These are phyloP conservation scores for Aspergillus jensenii DNA, from an alignment of 2,329 filamentous ascomycete species.

Conservation along the genomic window DNA sequence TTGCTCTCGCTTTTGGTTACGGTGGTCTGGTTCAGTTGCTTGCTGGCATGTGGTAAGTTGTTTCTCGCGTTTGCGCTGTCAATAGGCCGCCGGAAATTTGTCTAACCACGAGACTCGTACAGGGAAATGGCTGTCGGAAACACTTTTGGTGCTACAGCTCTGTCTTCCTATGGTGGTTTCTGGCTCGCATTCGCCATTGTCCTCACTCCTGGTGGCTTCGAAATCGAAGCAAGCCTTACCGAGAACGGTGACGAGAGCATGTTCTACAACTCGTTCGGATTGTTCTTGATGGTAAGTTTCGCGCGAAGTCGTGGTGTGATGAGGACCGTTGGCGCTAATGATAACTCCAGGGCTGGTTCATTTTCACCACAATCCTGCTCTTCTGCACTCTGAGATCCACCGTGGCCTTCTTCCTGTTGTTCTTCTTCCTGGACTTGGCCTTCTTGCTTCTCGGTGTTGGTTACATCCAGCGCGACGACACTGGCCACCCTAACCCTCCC, in stretches of 20 bases:
- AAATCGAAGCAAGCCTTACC: slow-evolving; percentile 50
- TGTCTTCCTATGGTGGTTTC: slow-evolving; percentile 81
- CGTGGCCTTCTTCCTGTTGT: slow-evolving; percentile 73
- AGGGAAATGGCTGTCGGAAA: slow-evolving; percentile 88
- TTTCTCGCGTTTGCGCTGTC: not conserved
- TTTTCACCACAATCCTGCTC: slow-evolving; percentile 75
- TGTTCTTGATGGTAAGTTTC: slow-evolving; percentile 64
- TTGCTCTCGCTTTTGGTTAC: slow-evolving; percentile 70
- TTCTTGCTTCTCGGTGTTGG: slow-evolving; percentile 71
- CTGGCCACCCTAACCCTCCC: slow-evolving; percentile 41
- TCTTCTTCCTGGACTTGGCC: slow-evolving; percentile 73
- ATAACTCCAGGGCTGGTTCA: slow-evolving; percentile 68
- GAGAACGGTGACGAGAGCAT: slow-evolving; percentile 36
- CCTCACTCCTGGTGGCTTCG: slow-evolving; percentile 66
- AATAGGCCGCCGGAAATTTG: not conserved
- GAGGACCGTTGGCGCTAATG: slow-evolving; percentile 6
- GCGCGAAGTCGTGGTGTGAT: not conserved
- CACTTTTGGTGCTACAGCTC: slow-evolving; percentile 78
- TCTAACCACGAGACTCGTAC: not conserved
- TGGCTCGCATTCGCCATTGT: slow-evolving; percentile 76
- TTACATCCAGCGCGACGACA: slow-evolving; percentile 57
- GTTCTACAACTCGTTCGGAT: slow-evolving; percentile 64
- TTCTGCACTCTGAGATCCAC: slow-evolving; percentile 75
- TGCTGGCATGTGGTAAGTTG: slow-evolving; percentile 77
- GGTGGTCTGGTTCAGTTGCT: slow-evolving; percentile 76